These are phyloP conservation scores for Cercospora beticola DNA, from an alignment of 2,329 filamentous ascomycete genomes.

Conservation along the genomic window DNA sequence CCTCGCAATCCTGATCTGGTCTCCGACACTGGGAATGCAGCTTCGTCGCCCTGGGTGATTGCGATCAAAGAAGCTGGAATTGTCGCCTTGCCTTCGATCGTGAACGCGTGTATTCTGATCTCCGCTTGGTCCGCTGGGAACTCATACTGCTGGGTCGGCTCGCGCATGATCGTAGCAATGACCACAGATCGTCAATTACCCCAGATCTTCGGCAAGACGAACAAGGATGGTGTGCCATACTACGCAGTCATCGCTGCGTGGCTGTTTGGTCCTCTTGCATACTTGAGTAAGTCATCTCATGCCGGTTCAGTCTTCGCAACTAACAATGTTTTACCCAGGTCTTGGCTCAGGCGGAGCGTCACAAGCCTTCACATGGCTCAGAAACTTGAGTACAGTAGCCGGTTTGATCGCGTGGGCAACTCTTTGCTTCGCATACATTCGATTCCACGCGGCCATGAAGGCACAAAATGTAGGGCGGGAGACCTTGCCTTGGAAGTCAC, in stretches of 20 bases:
- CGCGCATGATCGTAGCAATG: slow-evolving; percentile 65
- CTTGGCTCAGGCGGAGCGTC: slow-evolving; percentile 26
- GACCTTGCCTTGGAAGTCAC: slow-evolving; percentile 32
- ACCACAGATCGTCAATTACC: slow-evolving; percentile 60
- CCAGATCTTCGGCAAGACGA: slow-evolving; percentile 58
- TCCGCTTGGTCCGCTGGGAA: slow-evolving; percentile 68
- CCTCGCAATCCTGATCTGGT: slow-evolving; percentile 53
- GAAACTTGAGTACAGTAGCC: slow-evolving; percentile 28
- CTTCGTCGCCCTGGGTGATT: slow-evolving; percentile 63
- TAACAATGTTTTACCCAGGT: not conserved
- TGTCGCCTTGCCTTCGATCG: slow-evolving; percentile 63
- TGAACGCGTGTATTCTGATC: slow-evolving; percentile 64
- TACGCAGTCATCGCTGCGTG: slow-evolving; percentile 65
- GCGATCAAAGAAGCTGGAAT: slow-evolving; percentile 67
- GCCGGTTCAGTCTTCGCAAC: not conserved
- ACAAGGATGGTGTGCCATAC: slow-evolving; percentile 66
- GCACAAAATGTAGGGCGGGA: slow-evolving; percentile 41
- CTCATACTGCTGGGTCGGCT: slow-evolving; percentile 66
- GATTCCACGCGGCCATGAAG: slow-evolving; percentile 46
- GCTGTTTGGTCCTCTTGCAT: slow-evolving; percentile 40
- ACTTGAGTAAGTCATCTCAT: slow-evolving; percentile 35
- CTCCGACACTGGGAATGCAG: slow-evolving; percentile 42
- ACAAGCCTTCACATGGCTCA: slow-evolving; percentile 29
- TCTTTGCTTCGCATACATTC: slow-evolving; percentile 47
- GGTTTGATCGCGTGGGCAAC: slow-evolving; percentile 30